Evolutionary conservation across 2,329 filamentous ascomycete species (phyloP).

Genomic region (Trichoderma koningiopsis): DNA sequence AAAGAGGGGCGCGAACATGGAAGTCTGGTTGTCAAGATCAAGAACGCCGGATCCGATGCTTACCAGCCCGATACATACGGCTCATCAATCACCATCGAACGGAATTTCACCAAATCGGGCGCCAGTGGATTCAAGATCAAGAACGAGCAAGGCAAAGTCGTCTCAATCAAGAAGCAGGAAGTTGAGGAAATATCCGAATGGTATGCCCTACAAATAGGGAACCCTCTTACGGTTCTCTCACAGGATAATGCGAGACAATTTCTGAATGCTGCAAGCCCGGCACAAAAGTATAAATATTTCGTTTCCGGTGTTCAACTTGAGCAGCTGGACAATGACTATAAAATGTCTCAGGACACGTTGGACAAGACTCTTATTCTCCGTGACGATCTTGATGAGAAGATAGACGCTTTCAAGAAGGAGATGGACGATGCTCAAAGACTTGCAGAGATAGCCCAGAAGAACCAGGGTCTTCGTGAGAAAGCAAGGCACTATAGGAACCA

Average conservation of each 20-base stretch:
- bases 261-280: constrained; percentile 77
- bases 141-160: constrained; percentile 64
- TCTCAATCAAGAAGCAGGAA: constrained; percentile 83
- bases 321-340: constrained; percentile 88
- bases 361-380: constrained; percentile 59
- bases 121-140: constrained; percentile 86
- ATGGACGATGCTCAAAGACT: constrained; percentile 64
- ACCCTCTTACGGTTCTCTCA: constrained; percentile 92
- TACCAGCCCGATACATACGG: constrained; percentile 84
- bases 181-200: constrained; percentile 93
- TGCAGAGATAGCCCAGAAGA: constrained; percentile 66
- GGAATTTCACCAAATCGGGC: constrained; percentile 76
- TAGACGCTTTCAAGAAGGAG: constrained; percentile 42
- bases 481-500: constrained; percentile 64
- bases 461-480: constrained; percentile 64
- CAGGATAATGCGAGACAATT: constrained; percentile 96
- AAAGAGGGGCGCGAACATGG: constrained; percentile 82
- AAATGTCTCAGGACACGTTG: constrained; percentile 75
- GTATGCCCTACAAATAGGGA: constrained; percentile 92
- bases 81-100: constrained; percentile 84
- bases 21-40: constrained; percentile 79
- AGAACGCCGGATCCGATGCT: constrained; percentile 83
- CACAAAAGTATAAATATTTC: constrained; percentile 95
- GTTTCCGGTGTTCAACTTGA: constrained; percentile 92
- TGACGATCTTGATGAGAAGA: constrained; percentile 41